Base-by-base conservation (phyloP, 116 monocot genomes). In the Cymodocea nodosa region DNA sequence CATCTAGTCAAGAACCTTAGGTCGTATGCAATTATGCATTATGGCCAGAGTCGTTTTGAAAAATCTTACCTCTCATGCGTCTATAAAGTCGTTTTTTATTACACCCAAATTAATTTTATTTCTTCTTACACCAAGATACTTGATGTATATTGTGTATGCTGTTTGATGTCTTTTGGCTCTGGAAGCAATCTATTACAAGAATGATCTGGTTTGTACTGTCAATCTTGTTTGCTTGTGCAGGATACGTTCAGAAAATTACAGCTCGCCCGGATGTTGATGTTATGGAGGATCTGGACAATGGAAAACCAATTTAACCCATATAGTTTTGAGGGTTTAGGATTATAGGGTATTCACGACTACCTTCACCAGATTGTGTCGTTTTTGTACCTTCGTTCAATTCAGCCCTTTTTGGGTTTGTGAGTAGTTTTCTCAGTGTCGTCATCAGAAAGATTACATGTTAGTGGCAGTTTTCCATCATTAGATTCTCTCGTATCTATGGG, bases 211-310 rank as follows among this genome's bases (percentile, higher is more conserved):
- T 68, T 39, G 23, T 30, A 9, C 16, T 30, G 15, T 12, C 13
- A 44, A 39, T 4, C 25, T 40, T 8, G n/a, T 34, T 54, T 36
- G 8, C 19, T n/a, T 72, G 23, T 82, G 49, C 70, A 95, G 95
- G 95, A 53, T 95, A 95, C 81, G 90, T 87, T 54, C 84, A 87
- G 61, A 95, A 95, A 73, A 87, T 85, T 22, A 95, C 87, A 50
- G 71, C 70, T 34, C 82, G 87, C 16, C 74, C 68, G 67, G 89
- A 95, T 69, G 87, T 90, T 25, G 76, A 90, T 76, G 81, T 85
- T 52, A 95, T 95, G 90, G 90, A 87, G 65, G 85, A 95, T 76
- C 35, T 85, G 54, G 90, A 95, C 22, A 70, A 85, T 56, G 83
- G 66, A 59, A 85, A 81, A 59, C 87, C 85, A 53, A 75, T 77